Evolutionary conservation across 805 yeast species (phyloP), one percentile per base, ranked within the genome.

Genomic region (Zygosaccharomyces rouxii): DNA sequence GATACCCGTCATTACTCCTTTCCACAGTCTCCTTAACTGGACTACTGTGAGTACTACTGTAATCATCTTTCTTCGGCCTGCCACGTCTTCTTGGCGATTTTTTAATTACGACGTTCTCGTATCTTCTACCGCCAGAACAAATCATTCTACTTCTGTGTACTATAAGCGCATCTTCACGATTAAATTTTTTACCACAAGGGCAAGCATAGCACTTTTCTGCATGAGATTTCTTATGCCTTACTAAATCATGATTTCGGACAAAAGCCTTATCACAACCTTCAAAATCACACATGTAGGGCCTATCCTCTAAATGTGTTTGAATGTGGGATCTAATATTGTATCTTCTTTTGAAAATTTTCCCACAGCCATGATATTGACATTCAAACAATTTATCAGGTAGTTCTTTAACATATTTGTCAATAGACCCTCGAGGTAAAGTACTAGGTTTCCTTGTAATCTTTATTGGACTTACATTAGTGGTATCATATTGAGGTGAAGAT

Each of bases 291-390:
- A 76, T 71, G 68, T 88, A 92, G 1, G 99, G 99, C 54, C 97
- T 74, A 66, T 95, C 99, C 64, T 92, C 83, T 43, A 94, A 70
- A 72, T 94, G 99, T 0, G 99, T 94, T 65, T 94, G 99, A 48
- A 94, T 90, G 66, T 94, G 99, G 0, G 97, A 88, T 53, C 98
- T 74, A 10, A 89, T 88, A 60, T 94, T 94, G 68, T 95, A 95
- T 41, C 96, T 75, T 61, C 99, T 76, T 6, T 89, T 81, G 68
- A 94, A 92, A 47, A 77, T 71, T 68, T 94, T 89, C 7, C 86
- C 85, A 69, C 99, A 94, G 47, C 75, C 75, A 13, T 84, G 78
- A 66, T 74, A 92, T 50, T 78, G 74, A 67, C 99, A 94, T 31
- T 81, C 75, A 69, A 77, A 95, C 26, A 77, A 72, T 51, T 83